These are phyloP conservation scores for Malassezia restricta DNA, from an alignment of 1,284 basidiomycete genomes.

Conservation along the genomic window DNA sequence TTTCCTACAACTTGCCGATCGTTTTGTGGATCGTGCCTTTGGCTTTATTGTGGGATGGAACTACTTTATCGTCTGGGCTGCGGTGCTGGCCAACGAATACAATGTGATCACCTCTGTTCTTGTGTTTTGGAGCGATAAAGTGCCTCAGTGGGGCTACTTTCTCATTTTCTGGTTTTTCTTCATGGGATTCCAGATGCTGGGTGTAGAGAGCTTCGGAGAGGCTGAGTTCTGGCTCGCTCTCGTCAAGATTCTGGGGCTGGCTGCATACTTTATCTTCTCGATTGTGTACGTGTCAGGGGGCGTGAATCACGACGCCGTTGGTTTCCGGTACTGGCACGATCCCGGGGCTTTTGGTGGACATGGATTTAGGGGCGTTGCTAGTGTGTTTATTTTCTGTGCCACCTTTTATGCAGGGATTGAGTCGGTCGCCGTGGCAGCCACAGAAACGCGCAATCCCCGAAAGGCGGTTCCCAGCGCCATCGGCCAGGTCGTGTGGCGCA, in stretches of 20 bases:
- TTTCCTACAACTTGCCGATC: constrained; percentile 65
- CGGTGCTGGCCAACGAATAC: constrained; percentile 23
- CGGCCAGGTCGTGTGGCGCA: constrained; percentile 59
- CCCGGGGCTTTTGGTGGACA: constrained; percentile 47
- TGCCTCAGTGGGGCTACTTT: constrained; percentile 13
- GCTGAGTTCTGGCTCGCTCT: constrained; percentile 36
- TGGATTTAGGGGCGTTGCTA: constrained; percentile 35
- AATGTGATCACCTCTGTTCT: constrained; percentile 23
- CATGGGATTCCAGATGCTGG: constrained; percentile 18
- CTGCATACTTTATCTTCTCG: constrained; percentile 22
- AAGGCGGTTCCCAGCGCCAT: constrained; percentile 24
- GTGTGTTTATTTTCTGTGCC: constrained; percentile 62
- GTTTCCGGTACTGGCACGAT: constrained; percentile 35
- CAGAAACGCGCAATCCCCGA: constrained; percentile 26
- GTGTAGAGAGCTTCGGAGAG: constrained; percentile 23
- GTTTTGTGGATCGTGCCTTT: constrained; percentile 66
- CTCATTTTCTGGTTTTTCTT: constrained; percentile 29
- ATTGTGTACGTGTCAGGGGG: constrained; percentile 26
- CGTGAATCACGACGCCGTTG: constrained; percentile 18
- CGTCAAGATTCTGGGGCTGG: constrained; percentile 22
- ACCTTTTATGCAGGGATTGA: constrained; percentile 58
- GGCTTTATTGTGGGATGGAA: constrained; percentile 53
- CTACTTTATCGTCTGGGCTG: constrained; percentile 26
- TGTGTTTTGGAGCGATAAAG: constrained; percentile 18
- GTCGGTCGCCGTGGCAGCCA: constrained; percentile 43